Conservation (phyloP, 805 yeast genomes). For the Brettanomyces sp. region DNA sequence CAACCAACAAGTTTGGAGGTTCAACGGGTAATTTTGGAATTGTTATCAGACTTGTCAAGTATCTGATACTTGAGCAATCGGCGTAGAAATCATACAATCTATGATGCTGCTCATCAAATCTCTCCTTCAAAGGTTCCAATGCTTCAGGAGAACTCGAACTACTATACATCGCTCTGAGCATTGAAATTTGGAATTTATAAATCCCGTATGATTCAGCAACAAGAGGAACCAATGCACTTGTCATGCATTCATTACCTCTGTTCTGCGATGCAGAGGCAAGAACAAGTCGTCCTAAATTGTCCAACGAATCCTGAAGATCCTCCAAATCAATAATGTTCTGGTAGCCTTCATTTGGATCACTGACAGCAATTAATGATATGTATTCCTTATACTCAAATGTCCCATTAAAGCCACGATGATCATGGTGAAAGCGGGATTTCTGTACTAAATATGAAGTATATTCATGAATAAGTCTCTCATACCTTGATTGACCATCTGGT, state of each 20-base stretch:
- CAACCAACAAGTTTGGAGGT: conserved; percentile 48
- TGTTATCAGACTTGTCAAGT: conserved; percentile 69
- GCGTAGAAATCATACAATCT: conserved; percentile 76
- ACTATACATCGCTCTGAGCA: conserved; percentile 81
- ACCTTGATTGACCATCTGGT: conserved; percentile 33
- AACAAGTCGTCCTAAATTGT: conserved; percentile 65
- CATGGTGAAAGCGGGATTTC: conserved; percentile 74
- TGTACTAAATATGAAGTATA: conserved; percentile 61
- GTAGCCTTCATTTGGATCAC: conserved; percentile 93
- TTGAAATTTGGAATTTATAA: conserved; percentile 77
- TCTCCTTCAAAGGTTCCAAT: conserved; percentile 59
- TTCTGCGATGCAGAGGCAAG: conserved; percentile 58
- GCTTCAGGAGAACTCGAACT: conserved; percentile 69
- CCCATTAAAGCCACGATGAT: conserved; percentile 86
- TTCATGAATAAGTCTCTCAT: conserved; percentile 66
- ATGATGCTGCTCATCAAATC: conserved; percentile 63
- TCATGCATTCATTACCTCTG: conserved; percentile 60
- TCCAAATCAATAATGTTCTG: conserved; percentile 80
- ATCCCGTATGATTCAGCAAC: conserved; percentile 90
- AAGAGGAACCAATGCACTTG: conserved; percentile 81
- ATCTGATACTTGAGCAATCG: conserved; percentile 79
- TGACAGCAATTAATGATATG: conserved; percentile 73
- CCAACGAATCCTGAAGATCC: conserved; percentile 77
- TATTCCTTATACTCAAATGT: conserved; percentile 95
- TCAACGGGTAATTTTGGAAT: conserved; percentile 57